phyloP scores from a whole-genome alignment of 208 protist species.

The Wallacemonas sp. region DNA sequence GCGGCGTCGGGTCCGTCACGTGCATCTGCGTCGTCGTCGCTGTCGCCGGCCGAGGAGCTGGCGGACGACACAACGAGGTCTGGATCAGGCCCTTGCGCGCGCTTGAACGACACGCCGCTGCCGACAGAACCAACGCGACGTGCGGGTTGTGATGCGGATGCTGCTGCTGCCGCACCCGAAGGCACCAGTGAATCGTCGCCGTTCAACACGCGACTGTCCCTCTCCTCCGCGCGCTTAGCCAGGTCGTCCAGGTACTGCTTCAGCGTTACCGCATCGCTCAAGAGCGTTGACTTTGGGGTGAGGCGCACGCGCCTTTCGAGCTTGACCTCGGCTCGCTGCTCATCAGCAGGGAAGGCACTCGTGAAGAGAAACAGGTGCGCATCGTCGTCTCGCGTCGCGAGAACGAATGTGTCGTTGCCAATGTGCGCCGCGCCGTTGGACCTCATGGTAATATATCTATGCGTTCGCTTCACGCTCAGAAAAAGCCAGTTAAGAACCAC shows the following conservation, averaged over 20 bases:
- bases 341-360: constrained; percentile 34
- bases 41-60: neutral
- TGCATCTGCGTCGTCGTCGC: constrained; percentile 1
- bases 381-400: constrained; percentile 40
- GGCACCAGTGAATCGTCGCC: no score
- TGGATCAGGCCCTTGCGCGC: neutral
- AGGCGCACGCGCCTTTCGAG: constrained; percentile 5
- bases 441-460: constrained; percentile 51
- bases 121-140: no score
- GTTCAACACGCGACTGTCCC: no score
- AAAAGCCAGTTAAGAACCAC: neutral
- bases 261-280: constrained; percentile 9
- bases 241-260: constrained; percentile 14
- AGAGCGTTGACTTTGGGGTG: constrained; percentile 21
- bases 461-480: no score
- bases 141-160: no score
- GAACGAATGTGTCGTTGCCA: constrained; percentile 80
- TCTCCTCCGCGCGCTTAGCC: neutral
- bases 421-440: constrained; percentile 84
- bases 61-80: constrained; percentile 8
- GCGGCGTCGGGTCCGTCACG: neutral
- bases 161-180: no score
- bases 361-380: constrained; percentile 63
- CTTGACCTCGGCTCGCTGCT: constrained; percentile 1
- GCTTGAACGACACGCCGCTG: neutral